phyloP scores from a whole-genome alignment of 164 flowering plant species.

The Cinnamomum micranthum region DNA sequence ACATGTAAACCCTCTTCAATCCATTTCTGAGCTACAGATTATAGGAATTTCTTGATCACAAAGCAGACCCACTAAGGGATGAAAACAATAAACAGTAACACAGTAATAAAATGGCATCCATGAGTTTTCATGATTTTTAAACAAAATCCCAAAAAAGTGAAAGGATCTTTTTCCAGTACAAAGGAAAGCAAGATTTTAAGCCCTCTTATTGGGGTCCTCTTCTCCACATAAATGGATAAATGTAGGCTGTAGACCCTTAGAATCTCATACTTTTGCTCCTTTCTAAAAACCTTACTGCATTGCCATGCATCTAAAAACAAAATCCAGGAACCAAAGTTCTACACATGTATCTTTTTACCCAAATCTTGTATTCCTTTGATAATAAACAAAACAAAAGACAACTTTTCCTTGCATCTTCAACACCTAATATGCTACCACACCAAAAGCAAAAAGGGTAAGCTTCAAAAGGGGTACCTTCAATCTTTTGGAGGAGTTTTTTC shows the following conservation, averaged over 20 bases:
- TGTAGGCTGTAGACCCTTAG: neutral
- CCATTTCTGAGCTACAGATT: too few species aligned
- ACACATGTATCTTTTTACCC: too few species aligned
- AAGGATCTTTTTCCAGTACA: neutral
- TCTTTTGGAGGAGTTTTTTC: slow-evolving; percentile 64
- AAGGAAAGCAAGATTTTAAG: neutral
- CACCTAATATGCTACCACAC: neutral
- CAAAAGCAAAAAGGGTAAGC: neutral
- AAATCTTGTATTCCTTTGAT: too few species aligned
- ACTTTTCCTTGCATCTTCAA: neutral
- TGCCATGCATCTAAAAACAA: too few species aligned
- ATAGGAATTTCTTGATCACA: neutral
- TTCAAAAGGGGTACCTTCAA: slow-evolving; percentile 44
- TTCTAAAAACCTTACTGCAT: too few species aligned
- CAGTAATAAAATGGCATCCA: neutral
- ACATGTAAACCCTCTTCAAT: too few species aligned
- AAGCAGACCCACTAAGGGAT: neutral
- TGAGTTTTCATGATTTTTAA: slow-evolving; percentile 3
- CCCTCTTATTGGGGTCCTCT: neutral
- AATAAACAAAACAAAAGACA: neutral
- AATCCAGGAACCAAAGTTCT: too few species aligned
- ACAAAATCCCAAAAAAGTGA: neutral
- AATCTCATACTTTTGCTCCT: too few species aligned
- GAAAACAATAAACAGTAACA: neutral
- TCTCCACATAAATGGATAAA: neutral